Evolutionary conservation across 257 asterid species (phyloP), one percentile per base, ranked within the genome.

Genomic region (Solanum appendiculatum): DNA sequence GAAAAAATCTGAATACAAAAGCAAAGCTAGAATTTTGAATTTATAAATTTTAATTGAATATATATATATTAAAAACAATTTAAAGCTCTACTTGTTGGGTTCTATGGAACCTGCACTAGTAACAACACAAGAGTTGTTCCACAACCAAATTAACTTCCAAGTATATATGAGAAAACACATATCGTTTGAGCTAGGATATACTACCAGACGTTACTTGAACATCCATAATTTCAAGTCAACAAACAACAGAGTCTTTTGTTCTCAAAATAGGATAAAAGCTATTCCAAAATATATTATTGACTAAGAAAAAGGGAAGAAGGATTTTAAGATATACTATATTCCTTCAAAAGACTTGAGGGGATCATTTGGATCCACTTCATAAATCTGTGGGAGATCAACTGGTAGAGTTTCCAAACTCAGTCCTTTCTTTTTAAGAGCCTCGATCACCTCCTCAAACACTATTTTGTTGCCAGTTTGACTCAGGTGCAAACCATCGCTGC

Each of bases 401-500:
- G 91, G 92, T 36, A 95, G 89, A 73, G 89, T 89, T 87, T 93
- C 93, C 69, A 85, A 74, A 84, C 91, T 89, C 63, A 94, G 60
- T 33, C 91, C 88, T 40, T 58, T 82, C 84, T 94, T 92, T 87
- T 58, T 90, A 13, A 95, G 91, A 89, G 37, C 90, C 74, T 11
- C 86, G 4, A 93, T 27, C 74, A 95, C 92, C 89, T 93, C 94
- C 86, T 91, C 94, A 20, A 93, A 95, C 18, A 95, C 98, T 34
- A 93, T 77, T 85, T 86, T 86, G 81, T 93, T 94, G 18, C 99
- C 98, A 7, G 84, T 60, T 46, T 44, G 70, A 15, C 90, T 92
- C 29, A 94, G 93, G 89, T 95, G 99, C 93, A 96, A 87, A 7
- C 99, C 98, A 80, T 96, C 99, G 1, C 98, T 96, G 93, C 90